phyloP scores from a whole-genome alignment of 2,329 filamentous ascomycete genomes.

The Calonectria honghensis region DNA sequence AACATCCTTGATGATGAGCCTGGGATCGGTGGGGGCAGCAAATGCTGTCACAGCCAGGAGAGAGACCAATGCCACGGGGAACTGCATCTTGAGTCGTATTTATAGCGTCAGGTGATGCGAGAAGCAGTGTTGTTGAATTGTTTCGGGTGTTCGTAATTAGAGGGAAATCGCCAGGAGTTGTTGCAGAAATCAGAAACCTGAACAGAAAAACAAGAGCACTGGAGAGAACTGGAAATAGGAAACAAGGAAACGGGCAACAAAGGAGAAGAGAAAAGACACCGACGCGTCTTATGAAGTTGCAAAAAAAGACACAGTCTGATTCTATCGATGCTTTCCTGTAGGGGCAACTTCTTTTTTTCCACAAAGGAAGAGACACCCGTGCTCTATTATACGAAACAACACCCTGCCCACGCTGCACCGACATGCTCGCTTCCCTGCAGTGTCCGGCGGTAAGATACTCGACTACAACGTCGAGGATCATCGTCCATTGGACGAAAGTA shows the following conservation, averaged over 20 bases:
- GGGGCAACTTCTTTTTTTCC: slow-evolving; percentile 41
- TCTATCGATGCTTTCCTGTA: slow-evolving; percentile 45
- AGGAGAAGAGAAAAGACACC: slow-evolving; percentile 46
- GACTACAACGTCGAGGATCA: not conserved
- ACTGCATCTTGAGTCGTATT: slow-evolving; percentile 67
- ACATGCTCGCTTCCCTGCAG: not conserved
- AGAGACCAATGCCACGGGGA: slow-evolving; percentile 67
- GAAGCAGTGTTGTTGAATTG: slow-evolving; percentile 27
- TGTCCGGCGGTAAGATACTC: slow-evolving; percentile 34
- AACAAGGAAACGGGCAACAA: slow-evolving; percentile 51
- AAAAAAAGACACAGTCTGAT: slow-evolving; percentile 39
- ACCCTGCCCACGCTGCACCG: slow-evolving; percentile 23
- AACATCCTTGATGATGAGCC: slow-evolving; percentile 60
- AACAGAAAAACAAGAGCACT: slow-evolving; percentile 47
- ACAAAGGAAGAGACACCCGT: slow-evolving; percentile 39
- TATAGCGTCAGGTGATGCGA: slow-evolving; percentile 18
- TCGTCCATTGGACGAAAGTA: slow-evolving; percentile 26
- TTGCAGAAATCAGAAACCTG: slow-evolving; percentile 38
- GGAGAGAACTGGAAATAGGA: slow-evolving; percentile 46
- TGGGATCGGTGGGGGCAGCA: slow-evolving; percentile 66
- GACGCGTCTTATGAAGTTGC: slow-evolving; percentile 46
- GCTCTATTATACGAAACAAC: slow-evolving; percentile 54
- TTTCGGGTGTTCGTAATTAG: slow-evolving; percentile 37
- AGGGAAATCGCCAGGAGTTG: slow-evolving; percentile 41
- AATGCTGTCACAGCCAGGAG: slow-evolving; percentile 67